A percentile compares a stretch with the other conserved stretches of the same genome.
These are phyloP conservation scores for Puccinia triticina DNA, from an alignment of 1,284 basidiomycete species.

Conservation along the genomic window DNA sequence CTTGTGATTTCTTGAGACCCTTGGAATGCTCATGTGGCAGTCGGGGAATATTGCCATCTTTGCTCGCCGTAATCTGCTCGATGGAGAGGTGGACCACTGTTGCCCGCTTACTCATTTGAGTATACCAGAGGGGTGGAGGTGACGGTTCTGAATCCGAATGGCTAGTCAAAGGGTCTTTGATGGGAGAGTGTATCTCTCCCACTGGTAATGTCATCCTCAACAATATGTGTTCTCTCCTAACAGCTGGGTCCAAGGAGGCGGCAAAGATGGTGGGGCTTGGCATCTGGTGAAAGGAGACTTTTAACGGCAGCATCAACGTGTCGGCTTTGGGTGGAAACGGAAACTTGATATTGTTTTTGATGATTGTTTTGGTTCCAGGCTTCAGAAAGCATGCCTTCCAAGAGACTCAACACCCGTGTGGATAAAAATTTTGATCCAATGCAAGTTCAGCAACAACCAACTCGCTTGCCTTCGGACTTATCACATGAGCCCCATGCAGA, in stretches of 20 bases:
- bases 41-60: not conserved
- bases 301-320: constrained; percentile 59
- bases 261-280: constrained; percentile 79
- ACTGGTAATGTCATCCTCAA: constrained; percentile 78
- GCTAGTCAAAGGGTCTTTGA: constrained; percentile 78
- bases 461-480: constrained; percentile 62
- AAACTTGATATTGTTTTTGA: constrained; percentile 52
- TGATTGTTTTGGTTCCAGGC: not conserved
- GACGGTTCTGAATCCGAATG: constrained; percentile 69
- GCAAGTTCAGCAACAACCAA: constrained; percentile 72
- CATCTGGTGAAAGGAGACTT: constrained; percentile 64
- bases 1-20: constrained; percentile 14
- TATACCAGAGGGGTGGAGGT: constrained; percentile 70
- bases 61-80: constrained; percentile 28
- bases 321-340: constrained; percentile 52
- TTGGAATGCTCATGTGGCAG: constrained; percentile 17
- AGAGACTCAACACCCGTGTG: constrained; percentile 69
- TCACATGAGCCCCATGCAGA: constrained; percentile 58
- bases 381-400: constrained; percentile 36
- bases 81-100: constrained; percentile 30
- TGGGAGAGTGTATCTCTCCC: constrained; percentile 72
- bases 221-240: constrained; percentile 68
- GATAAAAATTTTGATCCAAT: constrained; percentile 74
- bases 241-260: constrained; percentile 61
- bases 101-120: constrained; percentile 44